Evolutionary conservation across 202 grass and related monocot species (phyloP), one percentile per base, ranked within the genome.

Genomic region (Zoysia matrella): DNA sequence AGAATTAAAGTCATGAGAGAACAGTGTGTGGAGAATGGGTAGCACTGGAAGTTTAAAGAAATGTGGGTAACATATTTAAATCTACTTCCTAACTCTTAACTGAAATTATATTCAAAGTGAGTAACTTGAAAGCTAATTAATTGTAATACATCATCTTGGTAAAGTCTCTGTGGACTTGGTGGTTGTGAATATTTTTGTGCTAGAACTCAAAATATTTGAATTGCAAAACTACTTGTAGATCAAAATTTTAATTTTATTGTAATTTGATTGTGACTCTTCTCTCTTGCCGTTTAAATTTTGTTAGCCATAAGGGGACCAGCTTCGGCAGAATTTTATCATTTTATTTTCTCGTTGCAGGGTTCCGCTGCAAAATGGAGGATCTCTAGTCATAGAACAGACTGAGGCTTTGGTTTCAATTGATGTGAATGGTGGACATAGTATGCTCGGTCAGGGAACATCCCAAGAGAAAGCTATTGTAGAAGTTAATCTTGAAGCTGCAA

Each of bases 401-500:
- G 95, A 98, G 83, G 95, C 95, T 61, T 88, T 98, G 47, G 90
- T 98, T 75, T 98, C 95, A 51, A 75, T 98, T 73, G 95, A 98
- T 89, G 95, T 98, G 53, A 98, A 98, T 94, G 93, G 95, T 43
- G 95, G 95, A 48, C 87, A 89, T 63, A 93, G 92, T 84, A 94
- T 91, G 86, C 74, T 91, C 81, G 90, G 90, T 69, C 81, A 92
- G 77, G 91, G 88, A 75, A 94, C 90, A 46, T 97, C 94, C 22
- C 92, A 91, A 86, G 95, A 98, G 80, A 94, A 93, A 74, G 90
- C 88, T 86, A 86, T 90, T 82, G 80, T 94, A 58, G 88, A 93
- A 67, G 95, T 98, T 66, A 98, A 98, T 86, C 92, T 97, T 79
- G 91, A 93, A 88, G 94, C 94, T 76, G 94, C 88, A 84, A 98